A percentile compares a stretch with the other conserved stretches of the same genome.
phyloP scores from a whole-genome alignment of 192 early-diverging fungal genomes.

The Dissophora globulifera region DNA sequence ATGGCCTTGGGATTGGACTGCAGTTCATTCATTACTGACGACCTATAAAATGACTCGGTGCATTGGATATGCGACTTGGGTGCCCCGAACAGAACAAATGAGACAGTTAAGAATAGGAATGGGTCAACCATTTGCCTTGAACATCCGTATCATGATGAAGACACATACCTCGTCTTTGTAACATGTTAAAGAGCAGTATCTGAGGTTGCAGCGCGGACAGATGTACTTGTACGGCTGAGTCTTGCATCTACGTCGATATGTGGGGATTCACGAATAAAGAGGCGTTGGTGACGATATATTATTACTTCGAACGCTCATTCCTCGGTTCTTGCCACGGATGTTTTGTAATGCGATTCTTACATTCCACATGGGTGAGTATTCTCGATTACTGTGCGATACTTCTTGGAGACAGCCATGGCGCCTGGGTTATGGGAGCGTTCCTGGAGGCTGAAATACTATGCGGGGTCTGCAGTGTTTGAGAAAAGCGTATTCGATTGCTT shows the following conservation, averaged over 20 bases:
- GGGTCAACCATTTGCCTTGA: too few species aligned
- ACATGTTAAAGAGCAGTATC: constrained; percentile 71
- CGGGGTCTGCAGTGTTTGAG: too few species aligned
- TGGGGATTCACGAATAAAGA: too few species aligned
- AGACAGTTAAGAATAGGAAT: too few species aligned
- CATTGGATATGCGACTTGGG: constrained; percentile 61
- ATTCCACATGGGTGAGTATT: constrained; percentile 43
- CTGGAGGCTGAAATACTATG: too few species aligned
- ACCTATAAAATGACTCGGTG: constrained; percentile 72
- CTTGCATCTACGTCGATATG: constrained; percentile 73
- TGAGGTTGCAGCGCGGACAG: constrained; percentile 74
- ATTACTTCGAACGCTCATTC: background rate
- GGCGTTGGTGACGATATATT: too few species aligned
- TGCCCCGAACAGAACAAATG: too few species aligned
- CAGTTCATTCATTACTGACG: constrained; percentile 65
- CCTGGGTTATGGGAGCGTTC: background rate
- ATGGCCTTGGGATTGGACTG: constrained; percentile 44
- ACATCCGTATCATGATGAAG: too few species aligned
- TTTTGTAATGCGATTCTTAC: constrained; percentile 8
- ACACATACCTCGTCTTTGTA: constrained; percentile 65
- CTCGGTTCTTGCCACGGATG: too few species aligned
- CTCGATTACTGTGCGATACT: constrained; percentile 19
- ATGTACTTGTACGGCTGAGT: constrained; percentile 66
- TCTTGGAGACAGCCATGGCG: constrained; percentile 31
- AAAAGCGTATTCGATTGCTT: too few species aligned